Conservation (phyloP, 2,329 filamentous ascomycete species). For the Apiospora aurea region DNA sequence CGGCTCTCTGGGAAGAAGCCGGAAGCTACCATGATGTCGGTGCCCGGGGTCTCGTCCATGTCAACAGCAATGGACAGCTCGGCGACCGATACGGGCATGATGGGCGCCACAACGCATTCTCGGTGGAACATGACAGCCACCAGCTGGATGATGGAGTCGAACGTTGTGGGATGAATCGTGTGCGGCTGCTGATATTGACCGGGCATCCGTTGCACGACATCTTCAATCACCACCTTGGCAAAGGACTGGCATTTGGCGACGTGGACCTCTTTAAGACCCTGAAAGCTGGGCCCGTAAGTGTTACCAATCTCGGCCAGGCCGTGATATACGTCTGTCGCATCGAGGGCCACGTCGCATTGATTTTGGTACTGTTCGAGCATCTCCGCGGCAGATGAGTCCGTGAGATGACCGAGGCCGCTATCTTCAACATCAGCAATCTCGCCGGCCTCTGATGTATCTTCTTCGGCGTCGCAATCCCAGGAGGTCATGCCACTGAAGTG, state of each 20-base stretch:
- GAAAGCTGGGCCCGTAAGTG: conserved; percentile 23
- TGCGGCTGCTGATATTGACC: conserved; percentile 26
- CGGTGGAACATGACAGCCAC: conserved; percentile 23
- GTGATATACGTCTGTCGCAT: conserved; percentile 20
- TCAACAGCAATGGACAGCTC: conserved; percentile 27
- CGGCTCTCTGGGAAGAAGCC: conserved; percentile 23
- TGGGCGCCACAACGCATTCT: conserved; percentile 26
- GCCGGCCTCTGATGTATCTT: neutral
- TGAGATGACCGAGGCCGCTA: conserved; percentile 22
- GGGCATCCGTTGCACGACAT: conserved; percentile 25
- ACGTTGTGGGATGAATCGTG: conserved; percentile 25
- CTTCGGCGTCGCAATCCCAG: conserved; percentile 14
- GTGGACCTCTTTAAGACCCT: conserved; percentile 21
- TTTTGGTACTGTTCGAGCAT: conserved; percentile 9
- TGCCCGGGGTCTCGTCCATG: conserved; percentile 24
- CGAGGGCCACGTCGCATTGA: conserved; percentile 12
- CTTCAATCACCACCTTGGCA: conserved; percentile 19
- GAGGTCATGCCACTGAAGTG: conserved; percentile 22
- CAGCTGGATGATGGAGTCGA: conserved; percentile 27
- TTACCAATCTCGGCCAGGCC: conserved; percentile 18
- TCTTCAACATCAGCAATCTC: neutral
- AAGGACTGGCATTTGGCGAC: conserved; percentile 13
- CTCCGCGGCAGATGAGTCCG: conserved; percentile 23
- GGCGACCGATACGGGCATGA: conserved; percentile 27
- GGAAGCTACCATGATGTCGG: conserved; percentile 29